Evolutionary conservation across 2,329 filamentous ascomycete species (phyloP), one percentile per base, ranked within the genome.

Genomic region (Alternaria arbusti): DNA sequence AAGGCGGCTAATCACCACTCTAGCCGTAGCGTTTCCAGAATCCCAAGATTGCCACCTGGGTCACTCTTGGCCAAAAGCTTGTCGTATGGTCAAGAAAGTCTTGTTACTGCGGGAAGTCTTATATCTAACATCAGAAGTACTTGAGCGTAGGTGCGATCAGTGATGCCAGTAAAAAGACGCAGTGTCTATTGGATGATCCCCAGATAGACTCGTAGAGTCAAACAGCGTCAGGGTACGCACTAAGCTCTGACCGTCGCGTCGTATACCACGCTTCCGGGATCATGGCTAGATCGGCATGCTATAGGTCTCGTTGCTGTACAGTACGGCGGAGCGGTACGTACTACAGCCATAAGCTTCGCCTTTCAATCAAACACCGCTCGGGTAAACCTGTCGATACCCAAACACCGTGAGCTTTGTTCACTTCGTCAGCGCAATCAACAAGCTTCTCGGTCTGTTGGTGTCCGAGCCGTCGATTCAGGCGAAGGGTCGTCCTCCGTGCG

Each of bases 61-160:
- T 28, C 30, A 22, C 12, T 49, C 59, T 62, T 62, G 55, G 59
- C 59, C 6, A 20, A 30, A 62, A 47, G 59, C 59, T 62, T 59
- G 44, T 62, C 46, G 23, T 46, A 7, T 30, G 20, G 47, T 54
- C 56, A 62, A 62, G 59, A 32, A 32, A 59, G 25, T 62, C 54
- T 58, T 62, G 49, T 52, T 11, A 40, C 26, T 47, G 8, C 47
- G 13, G 2, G 7, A 17, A 54, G 59, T 43, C 55, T 59, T 59
- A 15, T 62, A 22, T 11, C 17, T 3, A 28, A 61, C 45, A 40
- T 47, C 47, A 30, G n/a, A 25, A 13, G 9, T 3, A n/a, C 2
- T 40, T 0, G 20, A 28, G 36, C 20, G 10, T 17, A 26, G 17
- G 20, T 58, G 13, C 23, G 20, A 1, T 10, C 12, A 13, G 6